Evolutionary conservation across 495 filamentous ascomycete species (phyloP), one percentile per base, ranked within the genome.

Genomic region (Penicillium chermesinum): DNA sequence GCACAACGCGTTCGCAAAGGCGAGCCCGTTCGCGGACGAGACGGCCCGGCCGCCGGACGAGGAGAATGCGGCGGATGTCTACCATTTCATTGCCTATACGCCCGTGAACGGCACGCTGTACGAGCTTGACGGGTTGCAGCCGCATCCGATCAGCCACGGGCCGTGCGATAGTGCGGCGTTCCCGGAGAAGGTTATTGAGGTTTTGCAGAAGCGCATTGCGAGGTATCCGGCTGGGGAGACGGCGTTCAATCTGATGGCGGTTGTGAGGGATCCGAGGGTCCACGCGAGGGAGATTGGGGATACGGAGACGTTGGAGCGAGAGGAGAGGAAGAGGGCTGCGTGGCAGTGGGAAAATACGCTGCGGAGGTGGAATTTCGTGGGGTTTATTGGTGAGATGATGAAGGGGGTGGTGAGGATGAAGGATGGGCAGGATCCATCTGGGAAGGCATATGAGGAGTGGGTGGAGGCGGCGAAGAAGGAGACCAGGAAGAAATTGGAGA

Each of bases 281-380:
- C 63, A 75, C 49, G 94, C 94, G 44, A 65, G 78, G 36, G 89
- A 93, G 73, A 76, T 90, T 45, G 93, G 91, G 14, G 93, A 99
- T 67, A 51, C 57, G 42, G 91, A 95, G 66, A 67, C 78, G 62
- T 64, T 97, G 57, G 76, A 81, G 57, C 72, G 83, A 46, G 90
- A 97, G 79, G 83, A 91, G 76, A 69, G 77, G 64, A 95, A 95
- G 81, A 71, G 93, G 45, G 76, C 72, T 43, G 87, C 79, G 22
- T 99, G 93, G 94, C 78, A 79, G 58, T 97, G 91, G 82, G 93
- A 99, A 80, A 97, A 99, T 70, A 88, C 90, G 20, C 72, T 99
- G 62, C 69, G 93, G 48, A 69, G 87, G 58, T 91, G 93, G 67
- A 99, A 99, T 62, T 97, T 99, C 69, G 85, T 99, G 14, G 94